A percentile compares a stretch with the other conserved stretches of the same genome.
These are phyloP conservation scores for Plenodomus tracheiphilus DNA, from an alignment of 2,329 filamentous ascomycete species.

Conservation along the genomic window DNA sequence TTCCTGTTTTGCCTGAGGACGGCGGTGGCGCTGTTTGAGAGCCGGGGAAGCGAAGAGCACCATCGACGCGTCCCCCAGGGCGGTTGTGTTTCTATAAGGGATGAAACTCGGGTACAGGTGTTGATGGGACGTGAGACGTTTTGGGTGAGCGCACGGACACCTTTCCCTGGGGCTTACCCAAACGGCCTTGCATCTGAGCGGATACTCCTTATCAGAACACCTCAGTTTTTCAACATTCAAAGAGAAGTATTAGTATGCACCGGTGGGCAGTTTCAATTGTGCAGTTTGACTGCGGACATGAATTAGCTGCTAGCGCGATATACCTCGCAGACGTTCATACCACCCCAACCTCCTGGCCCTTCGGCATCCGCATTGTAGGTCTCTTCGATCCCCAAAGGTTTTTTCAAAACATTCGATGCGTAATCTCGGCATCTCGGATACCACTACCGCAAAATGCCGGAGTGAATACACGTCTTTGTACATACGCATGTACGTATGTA, in stretches of 20 bases:
- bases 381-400: no score
- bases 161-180: neutral
- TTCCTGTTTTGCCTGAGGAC: slow-evolving; percentile 24
- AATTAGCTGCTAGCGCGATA: no score
- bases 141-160: neutral
- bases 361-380: no score
- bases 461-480: neutral
- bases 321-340: no score
- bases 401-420: no score
- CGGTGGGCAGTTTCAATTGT: no score
- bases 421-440: neutral
- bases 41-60: slow-evolving; percentile 17
- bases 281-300: no score
- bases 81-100: slow-evolving; percentile 34
- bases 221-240: no score
- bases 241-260: no score
- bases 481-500: no score
- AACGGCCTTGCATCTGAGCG: neutral
- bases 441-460: neutral
- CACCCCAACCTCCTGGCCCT: no score
- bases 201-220: slow-evolving; percentile 1
- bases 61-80: slow-evolving; percentile 11
- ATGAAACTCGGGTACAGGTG: slow-evolving; percentile 38
- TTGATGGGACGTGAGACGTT: slow-evolving; percentile 27
- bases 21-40: slow-evolving; percentile 32